Conservation (phyloP, 75 land plant species). For the Picea sitchensis region DNA sequence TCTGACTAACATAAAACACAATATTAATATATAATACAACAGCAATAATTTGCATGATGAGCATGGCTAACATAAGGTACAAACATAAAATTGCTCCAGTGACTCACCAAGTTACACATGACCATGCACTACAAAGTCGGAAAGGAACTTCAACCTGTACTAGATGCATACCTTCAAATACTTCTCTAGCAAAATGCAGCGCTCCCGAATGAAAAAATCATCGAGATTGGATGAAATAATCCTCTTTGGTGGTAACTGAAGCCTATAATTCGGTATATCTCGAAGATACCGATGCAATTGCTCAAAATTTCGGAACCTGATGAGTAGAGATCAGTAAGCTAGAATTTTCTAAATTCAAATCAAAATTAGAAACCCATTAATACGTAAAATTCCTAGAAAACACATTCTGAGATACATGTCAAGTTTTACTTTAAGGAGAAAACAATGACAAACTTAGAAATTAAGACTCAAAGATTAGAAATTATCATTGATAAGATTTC, state of each 20-base stretch:
- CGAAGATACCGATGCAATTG: constrained; percentile 84
- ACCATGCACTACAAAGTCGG: no score
- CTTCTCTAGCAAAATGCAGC: constrained; percentile 91
- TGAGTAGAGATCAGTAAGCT: not conserved
- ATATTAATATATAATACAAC: no score
- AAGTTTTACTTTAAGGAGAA: not conserved
- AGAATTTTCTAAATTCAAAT: not conserved
- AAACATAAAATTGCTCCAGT: no score
- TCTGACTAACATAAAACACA: no score
- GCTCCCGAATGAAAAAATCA: constrained; percentile 82
- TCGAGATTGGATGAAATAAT: constrained; percentile 92
- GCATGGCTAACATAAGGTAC: no score
- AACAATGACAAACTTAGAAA: not conserved
- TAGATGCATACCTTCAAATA: constrained; percentile 69
- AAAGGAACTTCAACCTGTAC: no score
- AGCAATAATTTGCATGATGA: no score
- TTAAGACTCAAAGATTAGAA: not conserved
- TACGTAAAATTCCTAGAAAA: not conserved
- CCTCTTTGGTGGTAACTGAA: constrained; percentile 92
- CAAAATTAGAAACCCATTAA: not conserved
- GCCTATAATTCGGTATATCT: constrained; percentile 83
- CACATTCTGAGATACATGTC: not conserved
- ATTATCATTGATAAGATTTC: not conserved
- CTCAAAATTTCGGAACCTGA: constrained; percentile 94
- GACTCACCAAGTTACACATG: no score